phyloP scores from a whole-genome alignment of 768 basidiomycete species.

The Glaciozyma martinii region DNA sequence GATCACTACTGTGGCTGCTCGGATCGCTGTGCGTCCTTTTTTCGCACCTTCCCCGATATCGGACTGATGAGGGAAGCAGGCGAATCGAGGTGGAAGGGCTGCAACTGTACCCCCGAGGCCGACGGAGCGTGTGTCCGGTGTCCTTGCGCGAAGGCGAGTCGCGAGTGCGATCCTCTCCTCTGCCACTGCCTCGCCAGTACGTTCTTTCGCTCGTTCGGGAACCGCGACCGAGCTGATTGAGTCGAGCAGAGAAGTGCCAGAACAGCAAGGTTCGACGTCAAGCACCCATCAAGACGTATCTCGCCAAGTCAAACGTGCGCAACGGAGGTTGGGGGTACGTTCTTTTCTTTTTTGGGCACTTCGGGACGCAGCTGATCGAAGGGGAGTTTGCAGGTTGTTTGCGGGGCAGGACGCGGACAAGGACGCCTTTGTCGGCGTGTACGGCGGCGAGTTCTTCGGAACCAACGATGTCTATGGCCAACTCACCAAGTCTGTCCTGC shows the following conservation, averaged over 20 bases:
- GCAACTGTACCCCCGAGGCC: too few species aligned
- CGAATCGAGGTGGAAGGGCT: too few species aligned
- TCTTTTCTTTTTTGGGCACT: neutral
- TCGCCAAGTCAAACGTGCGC: neutral
- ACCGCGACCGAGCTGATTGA: too few species aligned
- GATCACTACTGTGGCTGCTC: too few species aligned
- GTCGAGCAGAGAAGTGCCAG: neutral
- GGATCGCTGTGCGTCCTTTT: too few species aligned
- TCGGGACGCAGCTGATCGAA: neutral
- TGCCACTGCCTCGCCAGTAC: neutral
- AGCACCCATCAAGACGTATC: neutral
- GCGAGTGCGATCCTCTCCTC: neutral
- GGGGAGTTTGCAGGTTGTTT: neutral
- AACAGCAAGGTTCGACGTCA: neutral
- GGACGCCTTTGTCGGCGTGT: neutral
- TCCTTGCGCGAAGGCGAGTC: neutral
- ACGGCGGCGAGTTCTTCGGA: neutral
- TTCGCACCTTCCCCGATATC: too few species aligned
- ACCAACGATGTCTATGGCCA: neutral
- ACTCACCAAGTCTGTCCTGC: neutral
- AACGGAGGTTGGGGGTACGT: neutral
- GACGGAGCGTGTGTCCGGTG: neutral
- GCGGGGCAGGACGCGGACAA: neutral
- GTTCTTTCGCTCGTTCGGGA: neutral
- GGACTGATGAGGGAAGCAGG: too few species aligned